A percentile compares a stretch with the other conserved stretches of the same genome.
Conservation (phyloP, 805 yeast species). For the Metschnikowia henanensis region DNA sequence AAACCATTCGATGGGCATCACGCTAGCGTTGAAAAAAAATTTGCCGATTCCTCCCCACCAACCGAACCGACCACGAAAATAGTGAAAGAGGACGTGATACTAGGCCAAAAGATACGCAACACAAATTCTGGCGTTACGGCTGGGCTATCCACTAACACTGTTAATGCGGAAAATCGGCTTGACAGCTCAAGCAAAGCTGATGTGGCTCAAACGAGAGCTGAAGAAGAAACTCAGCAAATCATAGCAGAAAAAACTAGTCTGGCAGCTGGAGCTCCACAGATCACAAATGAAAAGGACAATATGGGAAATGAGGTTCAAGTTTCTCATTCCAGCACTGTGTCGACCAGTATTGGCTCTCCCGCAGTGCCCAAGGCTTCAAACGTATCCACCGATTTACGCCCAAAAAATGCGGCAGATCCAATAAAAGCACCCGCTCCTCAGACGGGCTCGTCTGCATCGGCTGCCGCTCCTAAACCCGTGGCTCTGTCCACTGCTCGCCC, state of each 20-base stretch:
- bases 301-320: too few relatives aligned
- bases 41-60: too few relatives aligned
- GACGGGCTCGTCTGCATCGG: neutral
- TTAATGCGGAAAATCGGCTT: neutral
- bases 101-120: too few relatives aligned
- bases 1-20: too few relatives aligned
- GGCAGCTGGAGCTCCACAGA: neutral
- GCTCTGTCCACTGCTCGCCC: slow-evolving; percentile 11
- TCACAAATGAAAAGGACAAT: neutral
- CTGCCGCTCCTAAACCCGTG: neutral
- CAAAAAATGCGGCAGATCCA: too few relatives aligned
- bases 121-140: neutral
- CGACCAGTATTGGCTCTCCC: too few relatives aligned
- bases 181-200: neutral
- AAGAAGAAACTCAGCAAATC: neutral
- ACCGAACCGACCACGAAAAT: too few relatives aligned
- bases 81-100: too few relatives aligned
- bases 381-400: too few relatives aligned
- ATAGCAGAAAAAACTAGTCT: slow-evolving; percentile 23
- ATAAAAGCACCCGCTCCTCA: neutral
- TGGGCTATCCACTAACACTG: neutral
- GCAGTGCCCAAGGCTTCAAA: too few relatives aligned
- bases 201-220: neutral
- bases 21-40: too few relatives aligned
- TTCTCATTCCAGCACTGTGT: too few relatives aligned